Evolutionary conservation across 495 filamentous ascomycete genomes (phyloP).

Genomic region (Lophium mytilinum): DNA sequence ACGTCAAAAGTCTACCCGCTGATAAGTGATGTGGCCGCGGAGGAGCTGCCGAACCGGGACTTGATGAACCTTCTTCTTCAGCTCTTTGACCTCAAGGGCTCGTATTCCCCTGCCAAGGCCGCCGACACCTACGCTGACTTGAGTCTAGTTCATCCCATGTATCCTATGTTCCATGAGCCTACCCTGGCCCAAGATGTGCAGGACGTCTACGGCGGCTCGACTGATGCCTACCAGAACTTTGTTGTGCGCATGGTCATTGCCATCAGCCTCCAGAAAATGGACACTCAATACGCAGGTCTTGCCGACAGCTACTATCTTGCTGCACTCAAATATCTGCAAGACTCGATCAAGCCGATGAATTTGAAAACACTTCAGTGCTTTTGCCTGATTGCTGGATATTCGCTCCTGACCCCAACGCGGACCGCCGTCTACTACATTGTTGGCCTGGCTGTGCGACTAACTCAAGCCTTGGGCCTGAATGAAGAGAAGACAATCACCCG

Average conservation of each 20-base stretch:
- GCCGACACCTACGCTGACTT: not conserved
- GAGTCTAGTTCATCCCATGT: slow-evolving; percentile 66
- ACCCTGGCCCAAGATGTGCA: slow-evolving; percentile 67
- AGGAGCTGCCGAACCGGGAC: slow-evolving; percentile 55
- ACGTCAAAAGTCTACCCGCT: slow-evolving; percentile 68
- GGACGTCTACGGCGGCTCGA: slow-evolving; percentile 66
- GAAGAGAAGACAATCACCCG: slow-evolving; percentile 72
- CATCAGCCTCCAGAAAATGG: slow-evolving; percentile 84
- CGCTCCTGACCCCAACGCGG: slow-evolving; percentile 78
- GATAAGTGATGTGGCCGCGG: slow-evolving; percentile 65
- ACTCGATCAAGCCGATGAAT: slow-evolving; percentile 69
- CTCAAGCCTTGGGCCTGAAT: slow-evolving; percentile 73
- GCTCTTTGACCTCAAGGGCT: slow-evolving; percentile 74
- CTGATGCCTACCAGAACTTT: slow-evolving; percentile 76
- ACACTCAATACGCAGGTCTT: slow-evolving; percentile 68
- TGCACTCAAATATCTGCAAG: slow-evolving; percentile 72
- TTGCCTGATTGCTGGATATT: slow-evolving; percentile 81
- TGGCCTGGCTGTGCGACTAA: slow-evolving; percentile 73
- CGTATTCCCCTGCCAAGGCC: slow-evolving; percentile 13
- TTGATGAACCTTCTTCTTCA: slow-evolving; percentile 67
- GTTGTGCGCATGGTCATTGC: slow-evolving; percentile 81
- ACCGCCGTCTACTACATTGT: slow-evolving; percentile 88
- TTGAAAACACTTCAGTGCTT: slow-evolving; percentile 85
- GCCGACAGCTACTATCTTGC: slow-evolving; percentile 89
- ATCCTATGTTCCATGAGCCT: slow-evolving; percentile 77